Evolutionary conservation across 1,284 basidiomycete species (phyloP), one percentile per base, ranked within the genome.

Genomic region (Mycosarcoma mackinlayi): DNA sequence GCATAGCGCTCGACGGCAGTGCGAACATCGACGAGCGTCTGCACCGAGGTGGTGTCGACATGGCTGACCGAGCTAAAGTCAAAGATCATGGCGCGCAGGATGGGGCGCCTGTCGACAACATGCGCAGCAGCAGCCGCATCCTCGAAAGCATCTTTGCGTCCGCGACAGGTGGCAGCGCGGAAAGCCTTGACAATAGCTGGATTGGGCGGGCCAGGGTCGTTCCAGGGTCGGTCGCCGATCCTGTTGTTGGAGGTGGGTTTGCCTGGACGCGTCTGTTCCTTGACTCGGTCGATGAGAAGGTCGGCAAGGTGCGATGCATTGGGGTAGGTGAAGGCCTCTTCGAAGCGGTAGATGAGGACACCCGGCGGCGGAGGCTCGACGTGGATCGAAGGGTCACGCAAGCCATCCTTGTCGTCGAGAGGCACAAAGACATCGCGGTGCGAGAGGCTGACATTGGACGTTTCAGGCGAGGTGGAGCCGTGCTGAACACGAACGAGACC

Each of bases 271-370:
- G 90, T 93, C 73, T 89, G 85, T 64, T 84, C 84, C 84, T 91
- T 94, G 75, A 93, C 92, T 73, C 92, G 86, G 69, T 91, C 90
- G 38, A 93, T 90, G 33, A 98, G 85, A 1, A 87, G 85, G 47
- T 89, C 87, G 83, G 94, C 94, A 80, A 91, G 85, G 65, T 88
- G 85, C 2, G 91, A 91, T 6, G 90, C 90, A 85, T 98, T 98
- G 46, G 95, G 94, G 85, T 94, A 98, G 35, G 96, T 86, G 83
- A 92, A 92, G 62, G 92, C 92, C 84, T 98, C 94, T 79, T 96
- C 93, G 81, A 94, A 90, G 49, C 94, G 90, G 85, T 95, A 98
- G 70, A 98, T 88, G 81, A 98, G 84, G 50, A 98, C 87, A 37
- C 96, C 95, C 3, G 93, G 91, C 16, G 89, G 85, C 14, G 94